Conservation (phyloP, 176 grass and related monocot genomes). For the Zea luxurians region DNA sequence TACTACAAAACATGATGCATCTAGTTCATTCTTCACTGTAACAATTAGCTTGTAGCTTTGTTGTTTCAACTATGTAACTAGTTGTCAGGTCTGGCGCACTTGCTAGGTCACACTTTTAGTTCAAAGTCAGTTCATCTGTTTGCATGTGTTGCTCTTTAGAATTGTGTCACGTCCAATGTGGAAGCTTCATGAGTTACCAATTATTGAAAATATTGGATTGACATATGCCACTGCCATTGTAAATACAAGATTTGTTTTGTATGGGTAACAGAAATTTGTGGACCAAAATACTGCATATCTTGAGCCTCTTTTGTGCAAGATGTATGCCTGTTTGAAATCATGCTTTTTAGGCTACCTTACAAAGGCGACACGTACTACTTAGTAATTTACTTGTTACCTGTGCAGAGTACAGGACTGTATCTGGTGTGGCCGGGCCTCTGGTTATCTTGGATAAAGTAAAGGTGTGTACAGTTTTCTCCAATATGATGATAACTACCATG, state of each 20-base stretch:
- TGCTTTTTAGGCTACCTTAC: slow-evolving; percentile 1
- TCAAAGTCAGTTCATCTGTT: neutral
- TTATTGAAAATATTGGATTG: neutral
- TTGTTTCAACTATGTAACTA: neutral
- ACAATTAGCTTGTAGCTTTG: neutral
- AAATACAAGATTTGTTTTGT: neutral
- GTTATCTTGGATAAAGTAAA: slow-evolving; percentile 99
- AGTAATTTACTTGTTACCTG: slow-evolving; percentile 10
- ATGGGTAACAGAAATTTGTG: neutral
- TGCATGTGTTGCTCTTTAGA: neutral
- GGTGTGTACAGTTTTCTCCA: slow-evolving; percentile 38
- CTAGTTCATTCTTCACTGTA: neutral
- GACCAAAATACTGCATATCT: neutral
- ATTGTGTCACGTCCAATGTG: neutral
- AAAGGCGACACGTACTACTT: neutral
- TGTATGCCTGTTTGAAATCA: slow-evolving; percentile 1
- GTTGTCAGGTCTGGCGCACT: neutral
- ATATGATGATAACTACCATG: neutral
- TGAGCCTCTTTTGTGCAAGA: neutral
- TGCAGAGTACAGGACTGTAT: slow-evolving; percentile 96
- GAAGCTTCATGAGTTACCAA: neutral
- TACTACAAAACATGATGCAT: neutral
- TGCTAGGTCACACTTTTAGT: neutral
- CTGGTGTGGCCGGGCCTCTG: slow-evolving; percentile 92
- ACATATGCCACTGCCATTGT: neutral